Conservation (phyloP, 2,329 filamentous ascomycete species). For the Thelonectria rubi region DNA sequence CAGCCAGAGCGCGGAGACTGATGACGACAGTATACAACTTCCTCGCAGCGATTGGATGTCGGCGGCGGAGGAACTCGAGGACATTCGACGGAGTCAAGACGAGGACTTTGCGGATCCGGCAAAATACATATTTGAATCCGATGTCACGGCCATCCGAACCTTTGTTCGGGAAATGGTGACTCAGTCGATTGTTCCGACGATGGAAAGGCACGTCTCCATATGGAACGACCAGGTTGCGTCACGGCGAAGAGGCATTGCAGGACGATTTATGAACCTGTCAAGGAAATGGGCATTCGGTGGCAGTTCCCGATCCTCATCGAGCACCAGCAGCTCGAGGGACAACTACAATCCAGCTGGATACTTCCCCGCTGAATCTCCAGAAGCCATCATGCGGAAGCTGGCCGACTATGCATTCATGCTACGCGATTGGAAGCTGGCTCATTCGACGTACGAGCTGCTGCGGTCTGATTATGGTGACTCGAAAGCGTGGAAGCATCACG, state of each 20-base stretch:
- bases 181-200: slow-evolving; percentile 92
- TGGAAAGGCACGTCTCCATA: slow-evolving; percentile 89
- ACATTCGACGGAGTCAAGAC: slow-evolving; percentile 73
- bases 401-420: slow-evolving; percentile 98
- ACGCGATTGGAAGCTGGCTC: slow-evolving; percentile 91
- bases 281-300: slow-evolving; percentile 89
- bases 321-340: slow-evolving; percentile 59
- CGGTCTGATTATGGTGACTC: slow-evolving; percentile 91
- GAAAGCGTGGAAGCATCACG: slow-evolving; percentile 96
- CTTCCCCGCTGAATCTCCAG: slow-evolving; percentile 83
- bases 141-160: slow-evolving; percentile 84
- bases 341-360: slow-evolving; percentile 87
- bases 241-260: slow-evolving; percentile 84
- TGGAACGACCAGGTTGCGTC: slow-evolving; percentile 99
- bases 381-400: slow-evolving; percentile 91
- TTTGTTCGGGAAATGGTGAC: slow-evolving; percentile 96
- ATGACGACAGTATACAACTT: slow-evolving; percentile 87
- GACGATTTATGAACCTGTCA: slow-evolving; percentile 93
- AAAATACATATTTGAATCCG: slow-evolving; percentile 89
- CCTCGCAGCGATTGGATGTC: slow-evolving; percentile 90
- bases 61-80: slow-evolving; percentile 82
- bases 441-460: slow-evolving; percentile 90
- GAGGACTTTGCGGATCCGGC: slow-evolving; percentile 76
- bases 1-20: slow-evolving; percentile 84
- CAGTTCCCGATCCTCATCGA: slow-evolving; percentile 67